Conservation (phyloP, 75 land plant genomes). For the Cryptomeria japonica region DNA sequence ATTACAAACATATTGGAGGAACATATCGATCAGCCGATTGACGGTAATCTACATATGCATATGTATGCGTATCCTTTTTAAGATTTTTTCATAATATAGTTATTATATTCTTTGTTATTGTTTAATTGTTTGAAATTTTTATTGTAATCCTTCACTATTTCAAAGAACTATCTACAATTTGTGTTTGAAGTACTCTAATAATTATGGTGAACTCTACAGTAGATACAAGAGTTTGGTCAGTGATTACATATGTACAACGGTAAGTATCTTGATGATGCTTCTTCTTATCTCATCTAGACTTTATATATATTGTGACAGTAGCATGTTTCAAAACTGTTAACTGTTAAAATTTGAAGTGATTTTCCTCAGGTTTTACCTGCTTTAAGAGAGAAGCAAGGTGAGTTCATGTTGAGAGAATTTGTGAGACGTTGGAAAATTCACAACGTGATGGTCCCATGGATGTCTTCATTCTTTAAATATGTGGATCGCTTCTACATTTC, state of each 20-base stretch:
- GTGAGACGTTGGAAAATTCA: conserved; percentile 82
- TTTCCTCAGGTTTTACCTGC: conserved; percentile 74
- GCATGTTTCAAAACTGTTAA: no score
- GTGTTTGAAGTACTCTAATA: conserved; percentile 83
- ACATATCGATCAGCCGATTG: neutral
- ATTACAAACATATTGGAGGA: neutral
- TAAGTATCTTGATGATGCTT: neutral
- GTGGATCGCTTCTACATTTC: conserved; percentile 83
- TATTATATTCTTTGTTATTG: neutral
- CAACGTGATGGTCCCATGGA: conserved; percentile 88
- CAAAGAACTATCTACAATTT: conserved; percentile 85
- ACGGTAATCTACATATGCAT: neutral
- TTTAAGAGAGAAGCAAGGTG: conserved; percentile 78
- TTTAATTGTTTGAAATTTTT: neutral
- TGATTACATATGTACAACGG: conserved; percentile 50
- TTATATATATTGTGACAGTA: conserved; percentile 26
- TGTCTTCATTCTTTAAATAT: conserved; percentile 81
- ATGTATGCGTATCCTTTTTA: neutral
- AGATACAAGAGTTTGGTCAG: conserved; percentile 65
- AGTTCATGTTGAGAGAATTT: conserved; percentile 85
- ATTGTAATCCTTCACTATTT: neutral
- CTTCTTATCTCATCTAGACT: neutral
- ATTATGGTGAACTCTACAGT: conserved; percentile 76
- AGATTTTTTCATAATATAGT: no score
- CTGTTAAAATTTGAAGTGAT: neutral